A percentile compares a stretch with the other conserved stretches of the same genome.
Evolutionary conservation across 2,329 filamentous ascomycete genomes (phyloP).

Genomic region (Verticillium nubilum): DNA sequence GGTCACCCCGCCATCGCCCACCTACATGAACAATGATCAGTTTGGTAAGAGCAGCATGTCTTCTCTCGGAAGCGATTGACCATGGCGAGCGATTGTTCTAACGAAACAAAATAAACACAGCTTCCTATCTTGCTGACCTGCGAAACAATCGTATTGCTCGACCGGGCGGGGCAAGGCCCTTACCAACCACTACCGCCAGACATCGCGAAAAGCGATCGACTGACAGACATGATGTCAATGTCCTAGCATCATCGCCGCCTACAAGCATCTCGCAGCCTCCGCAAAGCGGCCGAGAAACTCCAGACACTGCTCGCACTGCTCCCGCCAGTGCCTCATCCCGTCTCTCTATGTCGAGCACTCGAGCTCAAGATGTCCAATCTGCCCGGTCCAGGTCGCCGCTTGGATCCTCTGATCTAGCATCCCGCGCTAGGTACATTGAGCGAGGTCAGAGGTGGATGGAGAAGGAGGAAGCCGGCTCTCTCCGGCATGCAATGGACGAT

Average conservation of each 20-base stretch:
- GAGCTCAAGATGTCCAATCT: conserved; percentile 48
- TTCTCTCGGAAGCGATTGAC: not conserved
- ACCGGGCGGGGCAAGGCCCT: conserved; percentile 66
- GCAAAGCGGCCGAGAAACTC: not conserved
- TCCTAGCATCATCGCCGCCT: not conserved
- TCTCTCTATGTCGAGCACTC: conserved; percentile 38
- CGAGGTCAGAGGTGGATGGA: conserved; percentile 74
- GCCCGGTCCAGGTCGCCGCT: conserved; percentile 31
- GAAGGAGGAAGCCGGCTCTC: conserved; percentile 66
- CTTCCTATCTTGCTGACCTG: conserved; percentile 44
- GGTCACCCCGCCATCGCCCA: conserved; percentile 55
- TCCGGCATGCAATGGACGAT: conserved; percentile 68
- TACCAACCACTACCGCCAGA: conserved; percentile 30
- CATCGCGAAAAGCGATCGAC: not conserved
- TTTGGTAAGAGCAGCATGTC: conserved; percentile 47
- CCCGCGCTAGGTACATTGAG: conserved; percentile 66
- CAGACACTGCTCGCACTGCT: not conserved
- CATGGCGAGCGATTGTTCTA: conserved; percentile 2
- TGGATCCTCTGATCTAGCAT: conserved; percentile 52
- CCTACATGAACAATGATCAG: conserved; percentile 63
- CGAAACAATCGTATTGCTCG: conserved; percentile 62
- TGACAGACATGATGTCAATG: not conserved
- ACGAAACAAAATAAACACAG: conserved; percentile 6
- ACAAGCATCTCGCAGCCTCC: not conserved
- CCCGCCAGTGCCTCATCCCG: conserved; percentile 40